These are phyloP conservation scores for Malassezia dermatis DNA, from an alignment of 1,284 basidiomycete species.

Conservation along the genomic window DNA sequence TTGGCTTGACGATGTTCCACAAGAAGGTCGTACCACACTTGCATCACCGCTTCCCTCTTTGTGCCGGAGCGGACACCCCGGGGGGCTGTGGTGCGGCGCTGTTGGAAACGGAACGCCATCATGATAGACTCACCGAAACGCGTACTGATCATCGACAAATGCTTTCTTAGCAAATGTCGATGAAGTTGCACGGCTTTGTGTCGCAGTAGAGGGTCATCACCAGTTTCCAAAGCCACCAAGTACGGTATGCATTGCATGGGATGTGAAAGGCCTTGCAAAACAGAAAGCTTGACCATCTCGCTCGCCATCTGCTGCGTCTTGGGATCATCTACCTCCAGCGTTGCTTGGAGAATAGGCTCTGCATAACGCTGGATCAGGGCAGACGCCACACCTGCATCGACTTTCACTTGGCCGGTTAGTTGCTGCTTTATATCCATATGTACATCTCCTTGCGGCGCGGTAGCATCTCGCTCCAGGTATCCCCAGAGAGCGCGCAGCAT, in stretches of 20 bases:
- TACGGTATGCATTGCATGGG: slow-evolving; percentile 85
- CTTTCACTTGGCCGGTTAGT: slow-evolving; percentile 86
- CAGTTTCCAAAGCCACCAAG: slow-evolving; percentile 84
- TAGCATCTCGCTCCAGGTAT: slow-evolving; percentile 26
- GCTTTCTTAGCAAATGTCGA: slow-evolving; percentile 71
- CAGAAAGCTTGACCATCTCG: slow-evolving; percentile 79
- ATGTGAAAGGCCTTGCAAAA: slow-evolving; percentile 89
- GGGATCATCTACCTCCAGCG: slow-evolving; percentile 50
- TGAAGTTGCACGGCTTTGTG: slow-evolving; percentile 71
- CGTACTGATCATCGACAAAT: slow-evolving; percentile 75
- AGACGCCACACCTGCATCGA: slow-evolving; percentile 91
- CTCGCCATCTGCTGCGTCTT: slow-evolving; percentile 69
- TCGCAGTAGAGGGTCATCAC: slow-evolving; percentile 57
- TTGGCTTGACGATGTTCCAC: slow-evolving; percentile 73
- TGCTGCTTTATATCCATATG: slow-evolving; percentile 59
- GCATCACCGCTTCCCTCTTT: slow-evolving; percentile 62
- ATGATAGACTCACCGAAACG: slow-evolving; percentile 69
- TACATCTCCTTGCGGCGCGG: slow-evolving; percentile 4
- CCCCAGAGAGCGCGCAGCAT: slow-evolving; percentile 80
- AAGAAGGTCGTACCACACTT: slow-evolving; percentile 79
- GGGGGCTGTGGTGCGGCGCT: not conserved
- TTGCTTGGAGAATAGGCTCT: slow-evolving; percentile 66
- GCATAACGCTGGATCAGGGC: slow-evolving; percentile 87
- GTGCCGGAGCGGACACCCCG: slow-evolving; percentile 31
- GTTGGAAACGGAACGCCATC: slow-evolving; percentile 71